Evolutionary conservation across 2,329 filamentous ascomycete species (phyloP), one percentile per base, ranked within the genome.

Genomic region (Fusarium vanettenii): DNA sequence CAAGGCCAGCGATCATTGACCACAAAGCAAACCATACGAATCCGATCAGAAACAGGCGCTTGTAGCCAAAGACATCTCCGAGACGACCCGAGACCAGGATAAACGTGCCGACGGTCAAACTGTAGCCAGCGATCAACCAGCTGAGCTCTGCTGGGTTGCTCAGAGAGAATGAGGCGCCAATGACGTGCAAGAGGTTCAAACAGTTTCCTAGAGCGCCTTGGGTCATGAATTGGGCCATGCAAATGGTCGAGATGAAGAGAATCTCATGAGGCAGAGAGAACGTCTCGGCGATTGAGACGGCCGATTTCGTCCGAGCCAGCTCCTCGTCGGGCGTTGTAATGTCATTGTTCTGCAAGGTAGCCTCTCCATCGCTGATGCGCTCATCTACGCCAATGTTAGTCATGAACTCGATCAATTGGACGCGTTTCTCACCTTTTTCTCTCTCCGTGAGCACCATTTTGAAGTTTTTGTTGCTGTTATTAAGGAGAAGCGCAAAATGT

Each of bases 41-140:
- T 3, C 90, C 90, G 1, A 83, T 74, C 9, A 91, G 75, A 39
- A 92, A 86, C 39, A 91, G 79, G 6, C 80, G 83, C 77, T 89
- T 89, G 79, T 91, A 86, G 0, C 91, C 91, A 68, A 89, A 90
- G 1, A 89, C 80, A 48, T 90, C 88, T 3, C 90, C 90, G 5
- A 92, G 79, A 0, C 90, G 85, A 4, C 89, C 89, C 3, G 86
- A 87, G 3, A 89, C 82, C 4, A 92, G 82, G 35, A 92, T 87
- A 73, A 91, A 91, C 0, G 89, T 88, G 13, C 89, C 89, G 7
- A 85, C 83, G 7, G 84, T 89, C 73, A 92, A 80, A 11, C 84
- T 86, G 77, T 91, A 92, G 2, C 88, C 89, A 1, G 89, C 89
- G 13, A 89, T 84, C 56, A 88, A 86, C 89, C 90, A 92, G 56